A percentile compares a stretch with the other conserved stretches of the same genome.
Evolutionary conservation across 106 monocot genomes (phyloP).

Genomic region (Dioscorea alata): DNA sequence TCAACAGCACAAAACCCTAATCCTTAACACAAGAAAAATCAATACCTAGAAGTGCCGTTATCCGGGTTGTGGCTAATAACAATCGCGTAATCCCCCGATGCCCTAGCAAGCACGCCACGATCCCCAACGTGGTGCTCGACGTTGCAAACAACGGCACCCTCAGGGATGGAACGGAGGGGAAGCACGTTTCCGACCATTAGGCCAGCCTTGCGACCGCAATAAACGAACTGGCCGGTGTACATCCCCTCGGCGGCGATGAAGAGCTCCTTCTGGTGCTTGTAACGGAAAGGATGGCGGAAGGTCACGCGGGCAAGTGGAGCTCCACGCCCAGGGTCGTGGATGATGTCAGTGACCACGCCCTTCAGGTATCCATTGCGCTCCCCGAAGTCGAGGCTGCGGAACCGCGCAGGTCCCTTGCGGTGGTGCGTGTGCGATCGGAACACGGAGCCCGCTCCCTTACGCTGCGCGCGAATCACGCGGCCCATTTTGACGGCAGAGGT

Average conservation of each 20-base stretch:
- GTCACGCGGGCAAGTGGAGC: slow-evolving; percentile 10
- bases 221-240: slow-evolving; percentile 21
- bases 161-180: slow-evolving; percentile 23
- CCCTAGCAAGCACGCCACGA: slow-evolving; percentile 15
- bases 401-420: slow-evolving; percentile 15
- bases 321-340: slow-evolving; percentile 17
- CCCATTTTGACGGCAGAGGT: background rate
- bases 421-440: slow-evolving; percentile 16
- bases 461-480: slow-evolving; percentile 14
- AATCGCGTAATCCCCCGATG: slow-evolving; percentile 27
- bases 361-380: slow-evolving; percentile 18
- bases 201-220: slow-evolving; percentile 12
- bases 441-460: slow-evolving; percentile 16
- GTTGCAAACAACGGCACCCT: slow-evolving; percentile 28
- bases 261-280: slow-evolving; percentile 23
- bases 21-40: background rate
- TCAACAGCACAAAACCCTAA: no score
- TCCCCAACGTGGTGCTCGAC: slow-evolving; percentile 23
- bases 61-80: slow-evolving; percentile 20
- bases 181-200: slow-evolving; percentile 32
- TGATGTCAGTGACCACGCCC: slow-evolving; percentile 22
- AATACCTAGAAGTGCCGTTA: slow-evolving; percentile 20
- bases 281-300: slow-evolving; percentile 13
- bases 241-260: slow-evolving; percentile 19
- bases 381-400: slow-evolving; percentile 16